Percentiles rank a stretch among this genome's conserved stretches.
These are phyloP conservation scores for Sideroxylon spinosum DNA, from an alignment of 179 eudicot genomes.

Conservation along the genomic window DNA sequence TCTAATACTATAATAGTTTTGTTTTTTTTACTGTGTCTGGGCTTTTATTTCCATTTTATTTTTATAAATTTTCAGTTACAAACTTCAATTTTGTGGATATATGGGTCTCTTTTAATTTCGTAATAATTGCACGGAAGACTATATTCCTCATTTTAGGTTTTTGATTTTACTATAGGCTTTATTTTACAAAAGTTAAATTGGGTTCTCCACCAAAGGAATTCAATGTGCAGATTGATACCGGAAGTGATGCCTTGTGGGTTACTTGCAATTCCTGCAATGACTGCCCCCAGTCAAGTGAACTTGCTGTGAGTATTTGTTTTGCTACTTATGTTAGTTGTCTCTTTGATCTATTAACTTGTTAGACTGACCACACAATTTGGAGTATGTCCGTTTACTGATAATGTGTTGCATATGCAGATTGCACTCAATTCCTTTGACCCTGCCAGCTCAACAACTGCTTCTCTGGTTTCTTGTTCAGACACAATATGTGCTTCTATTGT, in stretches of 20 bases:
- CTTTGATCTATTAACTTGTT: background rate
- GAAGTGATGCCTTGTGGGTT: constrained; percentile 92
- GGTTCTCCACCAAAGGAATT: constrained; percentile 83
- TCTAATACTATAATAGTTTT: background rate
- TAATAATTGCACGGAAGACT: background rate
- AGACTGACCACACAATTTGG: background rate
- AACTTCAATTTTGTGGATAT: background rate
- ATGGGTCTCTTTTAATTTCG: background rate
- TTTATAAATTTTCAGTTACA: background rate
- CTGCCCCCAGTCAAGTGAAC: constrained; percentile 74
- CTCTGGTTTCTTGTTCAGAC: constrained; percentile 63
- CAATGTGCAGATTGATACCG: constrained; percentile 90
- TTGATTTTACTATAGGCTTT: constrained; percentile 39
- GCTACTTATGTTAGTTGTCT: background rate
- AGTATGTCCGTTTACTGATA: background rate
- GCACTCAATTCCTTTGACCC: constrained; percentile 63
- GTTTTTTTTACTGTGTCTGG: background rate
- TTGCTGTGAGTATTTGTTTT: constrained; percentile 45
- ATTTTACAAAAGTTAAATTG: constrained; percentile 67
- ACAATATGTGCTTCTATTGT: constrained; percentile 53
- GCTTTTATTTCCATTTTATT: background rate
- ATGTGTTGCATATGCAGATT: constrained; percentile 32
- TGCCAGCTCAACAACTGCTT: constrained; percentile 58
- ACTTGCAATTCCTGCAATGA: constrained; percentile 66
- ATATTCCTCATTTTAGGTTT: background rate